Conservation (phyloP, 208 protist species). For the Tritrichomonas foetus region DNA sequence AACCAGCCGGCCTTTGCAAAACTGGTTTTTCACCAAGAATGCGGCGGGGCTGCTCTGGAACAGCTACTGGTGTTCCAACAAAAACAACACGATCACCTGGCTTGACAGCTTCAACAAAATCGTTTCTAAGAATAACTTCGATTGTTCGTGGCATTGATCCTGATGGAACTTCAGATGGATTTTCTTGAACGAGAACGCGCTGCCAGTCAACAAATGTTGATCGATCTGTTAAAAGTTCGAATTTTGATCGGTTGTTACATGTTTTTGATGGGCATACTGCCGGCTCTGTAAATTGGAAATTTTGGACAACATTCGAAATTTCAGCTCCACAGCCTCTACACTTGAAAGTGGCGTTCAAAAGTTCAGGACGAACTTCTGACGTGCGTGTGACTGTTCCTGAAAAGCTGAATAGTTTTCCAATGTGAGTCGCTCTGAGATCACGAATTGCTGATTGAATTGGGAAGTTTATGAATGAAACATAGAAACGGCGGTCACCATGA, state of each 20-base stretch:
- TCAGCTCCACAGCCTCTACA: conserved; percentile 81
- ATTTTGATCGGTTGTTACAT: conserved; percentile 56
- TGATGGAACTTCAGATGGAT: conserved; percentile 57
- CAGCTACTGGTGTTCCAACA: conserved; percentile 90
- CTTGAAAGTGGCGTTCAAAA: conserved; percentile 85
- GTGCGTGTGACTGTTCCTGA: conserved; percentile 94
- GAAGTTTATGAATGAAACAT: conserved; percentile 47
- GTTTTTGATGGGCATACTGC: conserved; percentile 41
- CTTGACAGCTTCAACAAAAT: conserved; percentile 92
- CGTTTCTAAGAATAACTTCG: conserved; percentile 71
- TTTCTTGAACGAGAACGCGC: conserved; percentile 77
- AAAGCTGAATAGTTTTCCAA: conserved; percentile 85
- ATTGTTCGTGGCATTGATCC: conserved; percentile 59
- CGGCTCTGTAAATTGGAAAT: conserved; percentile 94
- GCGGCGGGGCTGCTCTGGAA: conserved; percentile 83
- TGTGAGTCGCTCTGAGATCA: conserved; percentile 73
- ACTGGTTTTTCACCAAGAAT: conserved; percentile 38
- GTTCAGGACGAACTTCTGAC: conserved; percentile 92
- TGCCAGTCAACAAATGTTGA: conserved; percentile 95
- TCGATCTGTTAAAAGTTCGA: conserved; percentile 58
- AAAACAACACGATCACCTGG: conserved; percentile 84
- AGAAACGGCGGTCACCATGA: conserved; percentile 43
- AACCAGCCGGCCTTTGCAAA: conserved; percentile 15
- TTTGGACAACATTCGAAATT: conserved; percentile 78
- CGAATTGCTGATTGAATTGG: conserved; percentile 72